Evolutionary conservation across 306 rosid species (phyloP).

Genomic region (Corylus americana): DNA sequence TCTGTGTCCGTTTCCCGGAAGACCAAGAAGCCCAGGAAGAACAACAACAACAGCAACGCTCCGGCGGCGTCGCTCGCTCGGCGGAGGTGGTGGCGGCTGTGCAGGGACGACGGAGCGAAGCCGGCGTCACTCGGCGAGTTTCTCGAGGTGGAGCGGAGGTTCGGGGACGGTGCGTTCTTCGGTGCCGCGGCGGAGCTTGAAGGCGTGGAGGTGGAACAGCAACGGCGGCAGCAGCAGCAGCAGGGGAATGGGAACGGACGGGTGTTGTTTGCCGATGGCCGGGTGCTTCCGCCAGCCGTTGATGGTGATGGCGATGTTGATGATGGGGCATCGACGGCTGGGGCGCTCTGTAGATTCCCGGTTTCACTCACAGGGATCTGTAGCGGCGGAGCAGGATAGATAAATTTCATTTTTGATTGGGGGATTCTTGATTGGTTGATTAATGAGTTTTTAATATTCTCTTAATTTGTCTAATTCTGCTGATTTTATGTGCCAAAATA

Average conservation of each 20-base stretch:
- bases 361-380: slow-evolving; percentile 75
- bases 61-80: slow-evolving; percentile 47
- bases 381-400: slow-evolving; percentile 64
- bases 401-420: no score
- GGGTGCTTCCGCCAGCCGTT: slow-evolving; percentile 74
- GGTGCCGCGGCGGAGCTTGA: slow-evolving; percentile 87
- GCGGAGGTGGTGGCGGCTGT: slow-evolving; percentile 89
- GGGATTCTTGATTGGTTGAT: slow-evolving; percentile 7
- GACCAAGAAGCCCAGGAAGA: slow-evolving; percentile 49
- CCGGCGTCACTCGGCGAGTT: slow-evolving; percentile 87
- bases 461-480: neutral
- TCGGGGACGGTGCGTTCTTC: slow-evolving; percentile 77
- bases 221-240: slow-evolving; percentile 11
- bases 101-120: slow-evolving; percentile 65
- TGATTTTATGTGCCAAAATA: slow-evolving; percentile 4
- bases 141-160: slow-evolving; percentile 87
- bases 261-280: slow-evolving; percentile 70
- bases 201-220: slow-evolving; percentile 47
- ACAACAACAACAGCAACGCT: slow-evolving; percentile 34
- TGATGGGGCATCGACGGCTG: slow-evolving; percentile 41
- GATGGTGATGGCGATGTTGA: slow-evolving; percentile 45
- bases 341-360: slow-evolving; percentile 64
- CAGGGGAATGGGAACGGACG: slow-evolving; percentile 50
- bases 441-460: slow-evolving; percentile 6
- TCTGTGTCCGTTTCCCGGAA: slow-evolving; percentile 26